phyloP scores from a whole-genome alignment of 495 filamentous ascomycete genomes.

The Daldinia decipiens region DNA sequence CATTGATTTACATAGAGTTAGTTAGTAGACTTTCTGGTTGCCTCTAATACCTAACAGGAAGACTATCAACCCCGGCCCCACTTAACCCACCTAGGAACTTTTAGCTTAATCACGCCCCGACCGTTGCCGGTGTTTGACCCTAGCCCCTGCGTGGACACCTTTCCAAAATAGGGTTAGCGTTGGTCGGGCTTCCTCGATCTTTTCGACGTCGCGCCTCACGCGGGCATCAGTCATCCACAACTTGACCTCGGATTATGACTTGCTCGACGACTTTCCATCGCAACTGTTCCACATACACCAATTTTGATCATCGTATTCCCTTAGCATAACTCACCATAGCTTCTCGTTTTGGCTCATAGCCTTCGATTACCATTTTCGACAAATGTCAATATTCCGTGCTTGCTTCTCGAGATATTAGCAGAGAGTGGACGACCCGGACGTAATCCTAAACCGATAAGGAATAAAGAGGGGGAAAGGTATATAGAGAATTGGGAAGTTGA shows the following conservation, averaged over 20 bases:
- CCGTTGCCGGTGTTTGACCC: conserved; percentile 33
- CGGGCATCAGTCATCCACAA: conserved; percentile 38
- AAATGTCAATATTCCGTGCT: conserved; percentile 22
- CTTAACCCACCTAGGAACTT: conserved; percentile 2
- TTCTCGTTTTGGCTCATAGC: conserved; percentile 4
- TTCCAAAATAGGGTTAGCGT: conserved; percentile 25
- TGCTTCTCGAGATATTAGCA: conserved; percentile 11
- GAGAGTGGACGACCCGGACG: conserved; percentile 18
- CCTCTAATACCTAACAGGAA: background rate
- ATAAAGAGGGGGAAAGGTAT: conserved; percentile 35
- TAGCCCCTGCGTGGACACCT: conserved; percentile 29
- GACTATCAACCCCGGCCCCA: background rate
- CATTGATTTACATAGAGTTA: background rate
- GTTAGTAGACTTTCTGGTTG: background rate
- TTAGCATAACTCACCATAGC: conserved; percentile 8
- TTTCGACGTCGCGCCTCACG: conserved; percentile 47
- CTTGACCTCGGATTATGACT: conserved; percentile 13
- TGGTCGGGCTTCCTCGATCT: conserved; percentile 41
- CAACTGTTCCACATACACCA: conserved; percentile 11
- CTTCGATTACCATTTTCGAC: conserved; percentile 15
- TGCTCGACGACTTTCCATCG: conserved; percentile 23
- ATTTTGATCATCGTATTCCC: conserved; percentile 12
- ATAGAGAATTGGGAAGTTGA: conserved; percentile 27
- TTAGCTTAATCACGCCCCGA: conserved; percentile 32
- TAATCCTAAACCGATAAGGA: conserved; percentile 10